phyloP scores from a whole-genome alignment of 2,329 filamentous ascomycete species.

The Microascus cirrosus region DNA sequence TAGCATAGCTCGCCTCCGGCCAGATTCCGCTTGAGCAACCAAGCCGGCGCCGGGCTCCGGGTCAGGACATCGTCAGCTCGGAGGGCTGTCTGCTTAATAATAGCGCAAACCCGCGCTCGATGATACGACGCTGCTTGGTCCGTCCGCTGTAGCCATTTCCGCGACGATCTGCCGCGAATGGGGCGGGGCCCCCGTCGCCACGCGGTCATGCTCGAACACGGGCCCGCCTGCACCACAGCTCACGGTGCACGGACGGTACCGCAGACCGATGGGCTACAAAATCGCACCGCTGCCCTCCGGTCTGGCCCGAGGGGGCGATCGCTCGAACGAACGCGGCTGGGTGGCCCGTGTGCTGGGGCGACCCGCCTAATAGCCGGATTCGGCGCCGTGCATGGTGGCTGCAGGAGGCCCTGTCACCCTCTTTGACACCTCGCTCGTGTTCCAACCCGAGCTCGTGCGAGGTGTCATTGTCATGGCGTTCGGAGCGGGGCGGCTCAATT shows the following conservation, averaged over 20 bases:
- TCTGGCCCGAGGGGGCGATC: no score
- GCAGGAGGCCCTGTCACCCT: background rate
- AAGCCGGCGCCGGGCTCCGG: background rate
- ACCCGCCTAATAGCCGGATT: background rate
- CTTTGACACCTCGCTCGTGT: background rate
- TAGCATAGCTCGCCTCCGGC: background rate
- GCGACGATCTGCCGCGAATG: background rate
- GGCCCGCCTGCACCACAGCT: background rate
- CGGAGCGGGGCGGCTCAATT: no score
- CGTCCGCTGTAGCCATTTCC: background rate
- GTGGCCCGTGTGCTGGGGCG: background rate
- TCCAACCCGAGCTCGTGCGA: background rate
- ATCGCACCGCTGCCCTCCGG: no score
- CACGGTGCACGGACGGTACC: background rate
- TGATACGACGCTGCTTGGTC: background rate
- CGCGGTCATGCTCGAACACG: background rate
- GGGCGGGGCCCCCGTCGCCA: background rate
- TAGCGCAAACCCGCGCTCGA: background rate
- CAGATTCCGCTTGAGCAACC: background rate
- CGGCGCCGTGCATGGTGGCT: background rate
- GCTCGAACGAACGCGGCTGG: background rate
- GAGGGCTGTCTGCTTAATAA: background rate
- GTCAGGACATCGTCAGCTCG: background rate
- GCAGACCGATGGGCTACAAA: background rate
- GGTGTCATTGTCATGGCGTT: background rate